Conservation (phyloP, 495 filamentous ascomycete genomes). For the Cercophora sp. region DNA sequence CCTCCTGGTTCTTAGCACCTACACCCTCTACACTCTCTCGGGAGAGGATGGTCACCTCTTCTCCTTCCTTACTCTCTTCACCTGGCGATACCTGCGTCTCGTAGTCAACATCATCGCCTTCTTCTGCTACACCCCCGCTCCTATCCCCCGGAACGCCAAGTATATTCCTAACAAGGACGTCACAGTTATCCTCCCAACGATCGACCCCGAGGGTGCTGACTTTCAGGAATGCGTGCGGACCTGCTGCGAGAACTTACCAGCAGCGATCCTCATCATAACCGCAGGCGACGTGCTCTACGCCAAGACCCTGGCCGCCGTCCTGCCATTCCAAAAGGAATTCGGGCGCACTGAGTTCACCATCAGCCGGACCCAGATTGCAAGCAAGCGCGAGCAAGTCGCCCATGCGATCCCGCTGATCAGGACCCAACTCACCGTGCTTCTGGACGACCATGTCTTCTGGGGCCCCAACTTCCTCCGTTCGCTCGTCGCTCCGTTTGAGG, state of each 20-base stretch:
- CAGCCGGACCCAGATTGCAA: constrained; percentile 25
- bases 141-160: constrained; percentile 27
- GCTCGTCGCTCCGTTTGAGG: constrained; percentile 50
- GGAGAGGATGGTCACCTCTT: no score
- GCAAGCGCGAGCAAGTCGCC: constrained; percentile 49
- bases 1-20: neutral
- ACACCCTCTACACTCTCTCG: no score
- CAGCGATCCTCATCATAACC: constrained; percentile 36
- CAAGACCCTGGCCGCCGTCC: constrained; percentile 11
- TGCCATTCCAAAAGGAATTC: constrained; percentile 6
- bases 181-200: constrained; percentile 54
- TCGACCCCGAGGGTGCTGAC: constrained; percentile 32
- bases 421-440: constrained; percentile 45
- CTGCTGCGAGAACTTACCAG: constrained; percentile 29
- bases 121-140: constrained; percentile 39
- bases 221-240: constrained; percentile 33
- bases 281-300: constrained; percentile 21
- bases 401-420: constrained; percentile 37
- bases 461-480: constrained; percentile 37
- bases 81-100: constrained; percentile 44
- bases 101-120: constrained; percentile 43
- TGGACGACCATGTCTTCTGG: constrained; percentile 57
- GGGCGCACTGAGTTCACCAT: constrained; percentile 20
- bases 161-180: constrained; percentile 42
- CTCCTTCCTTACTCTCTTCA: constrained; percentile 22